Conservation (phyloP, 2,329 filamentous ascomycete genomes). For the Pseudogymnoascus sp. region DNA sequence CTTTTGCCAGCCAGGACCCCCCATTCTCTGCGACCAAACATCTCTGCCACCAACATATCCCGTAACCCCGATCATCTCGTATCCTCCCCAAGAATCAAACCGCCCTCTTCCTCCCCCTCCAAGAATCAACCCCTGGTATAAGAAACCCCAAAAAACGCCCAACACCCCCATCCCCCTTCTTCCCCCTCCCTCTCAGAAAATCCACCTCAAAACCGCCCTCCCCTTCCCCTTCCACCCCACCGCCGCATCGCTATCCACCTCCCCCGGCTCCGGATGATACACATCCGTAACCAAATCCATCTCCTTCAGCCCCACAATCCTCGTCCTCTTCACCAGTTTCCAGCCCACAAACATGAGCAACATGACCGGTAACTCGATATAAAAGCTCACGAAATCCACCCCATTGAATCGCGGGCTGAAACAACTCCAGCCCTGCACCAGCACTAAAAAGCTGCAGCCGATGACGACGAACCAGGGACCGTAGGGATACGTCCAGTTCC, state of each 20-base stretch:
- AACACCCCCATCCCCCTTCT: background rate
- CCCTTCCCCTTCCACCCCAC: slow-evolving; percentile 21
- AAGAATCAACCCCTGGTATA: background rate
- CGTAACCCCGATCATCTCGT: background rate
- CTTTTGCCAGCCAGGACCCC: background rate
- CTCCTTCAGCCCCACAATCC: slow-evolving; percentile 34
- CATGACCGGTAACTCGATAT: slow-evolving; percentile 55
- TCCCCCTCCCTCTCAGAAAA: slow-evolving; percentile 18
- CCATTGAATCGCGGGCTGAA: slow-evolving; percentile 50
- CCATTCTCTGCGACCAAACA: background rate
- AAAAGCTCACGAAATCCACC: slow-evolving; percentile 55
- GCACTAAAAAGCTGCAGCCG: slow-evolving; percentile 49
- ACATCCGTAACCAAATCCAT: slow-evolving; percentile 46
- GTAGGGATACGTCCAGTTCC: slow-evolving; percentile 58
- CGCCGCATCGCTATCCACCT: slow-evolving; percentile 21
- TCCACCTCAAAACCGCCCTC: slow-evolving; percentile 22
- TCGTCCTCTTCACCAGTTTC: slow-evolving; percentile 42
- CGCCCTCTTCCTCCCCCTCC: background rate
- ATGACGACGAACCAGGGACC: slow-evolving; percentile 49
- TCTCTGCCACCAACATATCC: background rate
- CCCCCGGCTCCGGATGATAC: slow-evolving; percentile 22
- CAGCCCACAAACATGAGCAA: slow-evolving; percentile 44
- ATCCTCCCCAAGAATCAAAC: background rate
- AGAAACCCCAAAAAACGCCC: background rate
- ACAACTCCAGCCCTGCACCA: slow-evolving; percentile 55